Evolutionary conservation across 2,329 filamentous ascomycete species (phyloP).

Genomic region (Ceratocystis albifundus): DNA sequence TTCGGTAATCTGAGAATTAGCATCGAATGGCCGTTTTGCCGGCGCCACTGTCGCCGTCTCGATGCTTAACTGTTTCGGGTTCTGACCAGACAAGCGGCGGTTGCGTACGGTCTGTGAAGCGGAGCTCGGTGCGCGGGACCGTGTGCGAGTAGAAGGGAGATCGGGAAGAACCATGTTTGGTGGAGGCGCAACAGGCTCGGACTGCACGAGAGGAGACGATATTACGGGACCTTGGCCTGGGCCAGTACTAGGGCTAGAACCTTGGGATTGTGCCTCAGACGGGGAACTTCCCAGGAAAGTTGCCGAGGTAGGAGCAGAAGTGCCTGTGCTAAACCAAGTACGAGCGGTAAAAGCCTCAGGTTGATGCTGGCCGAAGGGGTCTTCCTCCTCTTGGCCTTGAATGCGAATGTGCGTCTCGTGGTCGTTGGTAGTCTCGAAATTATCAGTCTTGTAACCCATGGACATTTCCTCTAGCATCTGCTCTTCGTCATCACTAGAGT

Average conservation of each 20-base stretch:
- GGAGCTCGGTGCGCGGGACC: slow-evolving; percentile 14
- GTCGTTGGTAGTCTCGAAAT: slow-evolving; percentile 53
- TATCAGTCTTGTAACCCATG: slow-evolving; percentile 66
- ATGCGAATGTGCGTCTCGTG: background rate
- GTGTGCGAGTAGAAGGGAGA: slow-evolving; percentile 11
- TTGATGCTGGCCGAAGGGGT: background rate
- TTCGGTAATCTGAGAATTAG: slow-evolving; percentile 18
- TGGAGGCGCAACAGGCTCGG: background rate
- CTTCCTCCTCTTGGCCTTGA: slow-evolving; percentile 2
- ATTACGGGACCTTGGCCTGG: background rate
- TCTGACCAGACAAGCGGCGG: slow-evolving; percentile 68
- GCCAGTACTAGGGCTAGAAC: background rate
- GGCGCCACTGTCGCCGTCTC: slow-evolving; percentile 45
- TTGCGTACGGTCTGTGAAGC: slow-evolving; percentile 49
- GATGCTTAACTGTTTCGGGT: slow-evolving; percentile 74
- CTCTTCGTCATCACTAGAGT: slow-evolving; percentile 61
- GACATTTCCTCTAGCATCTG: slow-evolving; percentile 79
- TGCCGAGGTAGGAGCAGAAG: slow-evolving; percentile 19
- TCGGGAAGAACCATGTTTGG: slow-evolving; percentile 10
- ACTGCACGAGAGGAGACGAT: background rate
- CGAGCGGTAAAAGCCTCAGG: slow-evolving; percentile 11
- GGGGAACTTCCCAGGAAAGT: slow-evolving; percentile 13
- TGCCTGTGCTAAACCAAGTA: slow-evolving; percentile 21
- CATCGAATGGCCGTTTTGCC: slow-evolving; percentile 24
- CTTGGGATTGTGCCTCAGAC: slow-evolving; percentile 3